Evolutionary conservation across 129 eudicot genomes (phyloP), one percentile per base, ranked within the genome.

Genomic region (Artemisia argyi): DNA sequence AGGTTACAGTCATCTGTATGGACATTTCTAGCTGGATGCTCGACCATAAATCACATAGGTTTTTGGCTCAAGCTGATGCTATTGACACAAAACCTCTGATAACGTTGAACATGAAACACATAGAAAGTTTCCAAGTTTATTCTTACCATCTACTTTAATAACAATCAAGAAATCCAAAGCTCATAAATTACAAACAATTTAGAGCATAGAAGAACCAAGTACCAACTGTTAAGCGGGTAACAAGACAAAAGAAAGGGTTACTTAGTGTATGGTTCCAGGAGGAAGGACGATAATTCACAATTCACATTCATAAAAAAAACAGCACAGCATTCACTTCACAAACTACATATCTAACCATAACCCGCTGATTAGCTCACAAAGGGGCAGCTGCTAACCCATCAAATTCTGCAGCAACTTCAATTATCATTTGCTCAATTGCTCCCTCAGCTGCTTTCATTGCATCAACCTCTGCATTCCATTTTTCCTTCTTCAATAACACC

Each of bases 381-480:
- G 83, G 80, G 19, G 85, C 66, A 70, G 93, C 60, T 26, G 74
- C 89, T 58, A 81, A 74, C 58, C 56, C 72, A 47, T 74, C 80
- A 68, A 90, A 94, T 52, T 86, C 89, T 0, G 11, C 61, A 46
- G 30, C 26, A 57, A 17, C 73, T 32, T 67, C 75, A 51, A 14
- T 61, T 12, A 88, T 66, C 52, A 50, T 46, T 10, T 77, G 73
- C 69, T 78, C 50, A 2, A 79, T 63, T 4, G 48, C 79, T 24
- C 30, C 48, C 9, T 60, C 47, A 7, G 46, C 75, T 11, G 79
- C 56, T 83, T 82, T 66, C 80, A 86, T 69, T 1, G 24, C 17
- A 17, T 28, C 73, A 14, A 91, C 72, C 58, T 77, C 87, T 15
- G 59, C 44, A 49, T 68, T 72, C 69, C 65, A 71, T 35, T 20